phyloP scores from a whole-genome alignment of 1,139 yeast genomes.

The Diutina ranongensis region DNA sequence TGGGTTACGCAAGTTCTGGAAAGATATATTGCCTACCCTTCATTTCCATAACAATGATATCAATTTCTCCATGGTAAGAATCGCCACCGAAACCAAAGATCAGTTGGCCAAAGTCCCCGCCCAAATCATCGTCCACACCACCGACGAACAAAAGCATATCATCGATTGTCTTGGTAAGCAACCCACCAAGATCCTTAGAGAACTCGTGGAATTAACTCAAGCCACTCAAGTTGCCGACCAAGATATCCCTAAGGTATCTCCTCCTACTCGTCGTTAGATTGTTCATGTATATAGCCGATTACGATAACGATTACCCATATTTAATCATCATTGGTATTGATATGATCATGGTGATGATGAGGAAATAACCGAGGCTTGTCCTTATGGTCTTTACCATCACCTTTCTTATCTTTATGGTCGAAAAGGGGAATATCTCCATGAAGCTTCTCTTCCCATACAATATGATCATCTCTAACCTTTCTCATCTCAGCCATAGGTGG shows the following conservation, averaged over 20 bases:
- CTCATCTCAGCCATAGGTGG: slow-evolving; percentile 5
- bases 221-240: slow-evolving; percentile 20
- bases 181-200: slow-evolving; percentile 17
- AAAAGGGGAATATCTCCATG: slow-evolving; percentile 2
- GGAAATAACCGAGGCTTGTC: background rate
- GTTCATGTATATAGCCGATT: background rate
- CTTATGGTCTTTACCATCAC: background rate
- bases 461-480: background rate
- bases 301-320: background rate
- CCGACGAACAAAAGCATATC: slow-evolving; percentile 9
- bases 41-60: slow-evolving; percentile 72
- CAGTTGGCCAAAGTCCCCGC: slow-evolving; percentile 40
- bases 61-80: slow-evolving; percentile 48
- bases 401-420: background rate
- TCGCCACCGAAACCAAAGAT: slow-evolving; percentile 29
- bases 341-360: background rate
- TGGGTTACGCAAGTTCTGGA: slow-evolving; percentile 53
- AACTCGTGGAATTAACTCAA: slow-evolving; percentile 21
- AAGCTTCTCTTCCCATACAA: background rate
- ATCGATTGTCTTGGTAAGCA: slow-evolving; percentile 9
- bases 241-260: slow-evolving; percentile 16
- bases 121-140: slow-evolving; percentile 20
- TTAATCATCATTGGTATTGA: background rate
- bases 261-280: background rate
- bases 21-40: slow-evolving; percentile 58